Percentiles rank a stretch among this genome's conserved stretches.
These are phyloP conservation scores for Pogostemon cablin DNA, from an alignment of 257 asterid genomes.

Conservation along the genomic window DNA sequence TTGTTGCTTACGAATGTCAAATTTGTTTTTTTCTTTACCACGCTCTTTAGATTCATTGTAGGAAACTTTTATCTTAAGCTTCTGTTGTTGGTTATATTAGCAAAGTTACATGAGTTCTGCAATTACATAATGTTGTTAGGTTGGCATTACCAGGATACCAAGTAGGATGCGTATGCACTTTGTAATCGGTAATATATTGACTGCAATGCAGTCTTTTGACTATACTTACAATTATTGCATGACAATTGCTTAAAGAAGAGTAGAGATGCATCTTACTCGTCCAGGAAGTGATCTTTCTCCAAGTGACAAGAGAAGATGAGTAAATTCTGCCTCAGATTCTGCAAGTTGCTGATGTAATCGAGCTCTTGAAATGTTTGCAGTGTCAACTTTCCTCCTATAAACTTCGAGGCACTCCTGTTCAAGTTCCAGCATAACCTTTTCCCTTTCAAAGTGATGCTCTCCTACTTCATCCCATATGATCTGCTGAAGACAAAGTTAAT, in stretches of 20 bases:
- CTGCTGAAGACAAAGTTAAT: constrained; percentile 44
- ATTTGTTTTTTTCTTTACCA: not conserved
- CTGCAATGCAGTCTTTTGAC: not conserved
- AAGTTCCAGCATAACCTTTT: constrained; percentile 70
- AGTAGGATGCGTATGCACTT: constrained; percentile 1
- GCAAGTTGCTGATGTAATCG: constrained; percentile 90
- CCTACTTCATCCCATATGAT: constrained; percentile 99
- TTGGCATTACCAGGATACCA: constrained; percentile 5
- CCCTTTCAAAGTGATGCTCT: constrained; percentile 73
- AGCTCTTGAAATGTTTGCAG: constrained; percentile 84
- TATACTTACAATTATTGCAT: not conserved
- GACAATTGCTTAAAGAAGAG: not conserved
- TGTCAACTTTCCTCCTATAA: constrained; percentile 86
- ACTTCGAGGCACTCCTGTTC: constrained; percentile 97
- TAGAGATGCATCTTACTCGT: constrained; percentile 53
- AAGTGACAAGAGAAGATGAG: constrained; percentile 84
- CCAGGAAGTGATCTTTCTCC: constrained; percentile 96
- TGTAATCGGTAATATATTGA: not conserved
- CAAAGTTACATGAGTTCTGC: too few relatives aligned
- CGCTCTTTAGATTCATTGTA: constrained; percentile 1
- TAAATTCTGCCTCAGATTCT: constrained; percentile 88
- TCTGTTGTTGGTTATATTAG: not conserved
- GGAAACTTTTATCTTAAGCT: not conserved
- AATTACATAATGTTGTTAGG: not conserved
- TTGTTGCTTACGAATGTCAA: not conserved